Conservation (phyloP, 306 rosid species). For the Vigna angularis region DNA sequence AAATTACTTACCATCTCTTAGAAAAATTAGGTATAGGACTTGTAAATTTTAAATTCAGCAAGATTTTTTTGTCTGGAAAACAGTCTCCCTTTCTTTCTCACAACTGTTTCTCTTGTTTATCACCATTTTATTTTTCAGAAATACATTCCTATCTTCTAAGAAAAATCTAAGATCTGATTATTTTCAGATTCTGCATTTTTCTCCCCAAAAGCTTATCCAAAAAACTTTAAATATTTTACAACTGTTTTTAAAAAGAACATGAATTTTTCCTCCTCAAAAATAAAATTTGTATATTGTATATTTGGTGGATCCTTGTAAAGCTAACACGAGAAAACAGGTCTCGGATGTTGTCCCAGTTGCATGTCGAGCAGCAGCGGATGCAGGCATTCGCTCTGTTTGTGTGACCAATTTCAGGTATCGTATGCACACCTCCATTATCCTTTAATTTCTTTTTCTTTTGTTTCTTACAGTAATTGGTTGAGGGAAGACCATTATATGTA, state of each 20-base stretch:
- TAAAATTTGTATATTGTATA: not conserved
- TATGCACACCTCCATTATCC: not conserved
- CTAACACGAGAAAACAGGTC: conserved; percentile 60
- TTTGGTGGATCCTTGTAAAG: conserved; percentile 35
- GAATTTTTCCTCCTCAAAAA: not conserved
- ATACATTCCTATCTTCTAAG: not conserved
- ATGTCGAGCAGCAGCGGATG: conserved; percentile 96
- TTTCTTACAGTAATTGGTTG: conserved; percentile 6
- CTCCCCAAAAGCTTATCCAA: not conserved
- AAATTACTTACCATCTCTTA: not conserved
- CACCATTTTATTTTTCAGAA: not conserved
- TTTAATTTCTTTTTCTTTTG: not conserved
- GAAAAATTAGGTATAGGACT: not conserved
- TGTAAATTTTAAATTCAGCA: not conserved
- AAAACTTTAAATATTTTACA: not conserved
- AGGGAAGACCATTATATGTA: conserved; percentile 4
- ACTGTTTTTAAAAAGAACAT: not conserved
- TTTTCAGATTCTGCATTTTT: not conserved
- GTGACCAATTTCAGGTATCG: conserved; percentile 92
- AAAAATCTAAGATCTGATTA: not conserved
- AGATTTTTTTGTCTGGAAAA: not conserved
- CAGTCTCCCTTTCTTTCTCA: not conserved
- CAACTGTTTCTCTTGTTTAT: not conserved
- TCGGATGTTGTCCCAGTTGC: conserved; percentile 98
- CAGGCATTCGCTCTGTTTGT: conserved; percentile 97